A percentile compares a stretch with the other conserved stretches of the same genome.
phyloP scores from a whole-genome alignment of 2,329 filamentous ascomycete species.

The Mycogone perniciosa region DNA sequence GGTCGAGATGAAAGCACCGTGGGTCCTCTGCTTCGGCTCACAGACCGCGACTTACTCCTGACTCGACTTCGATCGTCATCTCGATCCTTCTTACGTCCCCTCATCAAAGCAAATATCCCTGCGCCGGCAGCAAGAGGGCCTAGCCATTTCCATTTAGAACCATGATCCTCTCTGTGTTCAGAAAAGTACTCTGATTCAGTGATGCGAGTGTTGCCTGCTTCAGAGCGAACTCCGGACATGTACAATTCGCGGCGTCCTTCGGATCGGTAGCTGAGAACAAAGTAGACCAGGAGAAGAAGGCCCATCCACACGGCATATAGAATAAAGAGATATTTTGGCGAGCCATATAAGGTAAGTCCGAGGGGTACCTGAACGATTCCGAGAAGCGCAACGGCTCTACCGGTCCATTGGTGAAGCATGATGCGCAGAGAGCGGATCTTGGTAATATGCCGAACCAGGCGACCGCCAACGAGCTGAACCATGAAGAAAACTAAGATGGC shows the following conservation, averaged over 20 bases:
- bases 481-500: slow-evolving; percentile 70
- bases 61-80: slow-evolving; percentile 33
- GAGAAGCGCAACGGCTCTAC: slow-evolving; percentile 68
- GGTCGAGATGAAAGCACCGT: slow-evolving; percentile 48
- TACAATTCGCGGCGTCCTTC: slow-evolving; percentile 50
- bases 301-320: slow-evolving; percentile 75
- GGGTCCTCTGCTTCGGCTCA: slow-evolving; percentile 33
- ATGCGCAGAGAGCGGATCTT: slow-evolving; percentile 44
- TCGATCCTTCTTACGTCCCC: slow-evolving; percentile 37
- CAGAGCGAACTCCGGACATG: slow-evolving; percentile 51
- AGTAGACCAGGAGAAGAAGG: slow-evolving; percentile 67
- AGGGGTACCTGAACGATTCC: slow-evolving; percentile 84
- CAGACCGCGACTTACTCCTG: slow-evolving; percentile 33
- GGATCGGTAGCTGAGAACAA: slow-evolving; percentile 68
- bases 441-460: slow-evolving; percentile 50
- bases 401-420: slow-evolving; percentile 83
- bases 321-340: slow-evolving; percentile 77
- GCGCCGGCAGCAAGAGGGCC: slow-evolving; percentile 48
- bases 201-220: slow-evolving; percentile 33
- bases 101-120: slow-evolving; percentile 41
- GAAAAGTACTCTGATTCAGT: slow-evolving; percentile 37
- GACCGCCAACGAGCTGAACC: slow-evolving; percentile 64
- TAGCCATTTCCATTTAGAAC: slow-evolving; percentile 38
- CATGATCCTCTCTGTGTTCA: slow-evolving; percentile 25
- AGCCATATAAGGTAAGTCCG: slow-evolving; percentile 86